These are phyloP conservation scores for Cladorrhinum samala DNA, from an alignment of 495 filamentous ascomycete genomes.

Conservation along the genomic window DNA sequence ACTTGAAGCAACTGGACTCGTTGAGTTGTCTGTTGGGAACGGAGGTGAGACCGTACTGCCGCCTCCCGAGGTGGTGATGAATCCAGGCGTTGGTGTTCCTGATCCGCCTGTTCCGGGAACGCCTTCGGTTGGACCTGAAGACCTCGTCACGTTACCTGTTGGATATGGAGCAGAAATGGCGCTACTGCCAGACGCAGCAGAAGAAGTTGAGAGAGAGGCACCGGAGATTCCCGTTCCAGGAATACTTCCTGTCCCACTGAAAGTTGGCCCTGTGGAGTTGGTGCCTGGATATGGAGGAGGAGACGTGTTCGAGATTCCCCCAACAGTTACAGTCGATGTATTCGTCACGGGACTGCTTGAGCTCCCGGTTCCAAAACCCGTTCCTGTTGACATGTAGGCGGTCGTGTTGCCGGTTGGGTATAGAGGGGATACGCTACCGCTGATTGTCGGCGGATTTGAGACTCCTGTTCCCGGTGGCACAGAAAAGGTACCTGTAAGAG, in stretches of 20 bases:
- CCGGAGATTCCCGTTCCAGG: neutral
- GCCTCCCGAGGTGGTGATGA: neutral
- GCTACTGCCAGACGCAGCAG: neutral
- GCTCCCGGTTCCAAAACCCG: neutral
- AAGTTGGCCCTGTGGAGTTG: neutral
- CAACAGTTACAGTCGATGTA: neutral
- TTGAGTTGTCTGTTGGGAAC: neutral
- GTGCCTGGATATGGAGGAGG: neutral
- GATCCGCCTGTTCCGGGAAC: neutral
- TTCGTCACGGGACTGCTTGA: neutral
- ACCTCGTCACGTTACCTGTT: neutral
- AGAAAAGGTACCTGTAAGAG: neutral
- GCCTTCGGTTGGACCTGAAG: neutral
- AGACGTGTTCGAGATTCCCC: neutral
- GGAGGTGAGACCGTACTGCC: neutral
- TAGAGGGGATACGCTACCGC: neutral
- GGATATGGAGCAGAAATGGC: neutral
- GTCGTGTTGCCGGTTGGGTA: constrained; percentile 1
- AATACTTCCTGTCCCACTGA: neutral
- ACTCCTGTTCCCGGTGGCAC: neutral
- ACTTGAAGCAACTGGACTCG: neutral
- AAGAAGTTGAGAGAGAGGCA: neutral
- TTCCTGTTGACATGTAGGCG: neutral
- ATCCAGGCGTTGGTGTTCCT: neutral
- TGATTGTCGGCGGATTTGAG: neutral